A percentile compares a stretch with the other conserved stretches of the same genome.
These are phyloP conservation scores for Trametes villosa DNA, from an alignment of 768 basidiomycete species.

Conservation along the genomic window DNA sequence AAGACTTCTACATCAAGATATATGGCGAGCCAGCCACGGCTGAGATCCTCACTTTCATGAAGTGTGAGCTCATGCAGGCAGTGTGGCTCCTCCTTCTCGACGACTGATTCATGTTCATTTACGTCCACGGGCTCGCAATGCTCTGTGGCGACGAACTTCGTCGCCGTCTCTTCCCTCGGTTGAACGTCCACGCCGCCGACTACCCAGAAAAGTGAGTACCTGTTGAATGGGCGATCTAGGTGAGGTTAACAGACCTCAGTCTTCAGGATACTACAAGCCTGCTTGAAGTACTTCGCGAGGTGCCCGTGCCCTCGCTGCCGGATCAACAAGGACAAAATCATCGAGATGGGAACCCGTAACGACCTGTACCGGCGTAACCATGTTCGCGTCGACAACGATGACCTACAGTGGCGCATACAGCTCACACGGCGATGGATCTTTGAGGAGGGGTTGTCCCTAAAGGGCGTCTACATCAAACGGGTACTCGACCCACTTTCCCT, in stretches of 20 bases:
- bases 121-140: constrained; percentile 31
- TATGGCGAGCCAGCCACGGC: constrained; percentile 12
- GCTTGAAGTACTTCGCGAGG: constrained; percentile 42
- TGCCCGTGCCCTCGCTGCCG: constrained; percentile 47
- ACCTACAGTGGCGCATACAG: neutral
- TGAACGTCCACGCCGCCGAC: constrained; percentile 37
- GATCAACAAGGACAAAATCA: constrained; percentile 34
- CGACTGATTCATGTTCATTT: constrained; percentile 29
- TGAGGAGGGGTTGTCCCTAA: constrained; percentile 15
- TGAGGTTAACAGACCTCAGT: neutral
- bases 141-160: constrained; percentile 31
- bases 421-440: constrained; percentile 25
- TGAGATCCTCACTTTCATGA: constrained; percentile 36
- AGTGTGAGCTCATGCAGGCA: constrained; percentile 37
- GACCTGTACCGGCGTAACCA: neutral
- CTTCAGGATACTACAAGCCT: constrained; percentile 41
- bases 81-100: constrained; percentile 29
- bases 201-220: constrained; percentile 41
- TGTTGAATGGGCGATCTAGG: no score
- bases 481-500: constrained; percentile 22
- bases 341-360: constrained; percentile 32
- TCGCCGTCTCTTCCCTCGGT: constrained; percentile 27
- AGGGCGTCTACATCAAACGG: constrained; percentile 13
- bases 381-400: constrained; percentile 15
- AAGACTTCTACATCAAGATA: constrained; percentile 33